phyloP scores from a whole-genome alignment of 192 early-diverging fungal genomes.

The Backusella tuberculispora region DNA sequence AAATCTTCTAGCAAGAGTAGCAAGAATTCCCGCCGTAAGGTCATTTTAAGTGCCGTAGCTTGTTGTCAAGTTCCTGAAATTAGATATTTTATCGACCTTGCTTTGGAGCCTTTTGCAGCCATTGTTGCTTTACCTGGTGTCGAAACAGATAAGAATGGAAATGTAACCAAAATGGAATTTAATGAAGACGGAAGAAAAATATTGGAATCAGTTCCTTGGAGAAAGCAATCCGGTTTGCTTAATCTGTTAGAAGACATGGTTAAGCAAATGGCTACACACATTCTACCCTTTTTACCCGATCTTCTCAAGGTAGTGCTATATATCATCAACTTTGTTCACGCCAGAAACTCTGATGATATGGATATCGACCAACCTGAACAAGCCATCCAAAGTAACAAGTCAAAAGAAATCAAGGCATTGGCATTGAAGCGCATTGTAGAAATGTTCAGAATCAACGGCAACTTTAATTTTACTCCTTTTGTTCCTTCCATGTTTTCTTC shows the following conservation, averaged over 20 bases:
- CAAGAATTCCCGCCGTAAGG: conserved; percentile 72
- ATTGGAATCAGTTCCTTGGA: conserved; percentile 42
- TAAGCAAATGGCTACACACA: conserved; percentile 76
- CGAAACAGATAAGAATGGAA: conserved; percentile 25
- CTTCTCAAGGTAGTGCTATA: conserved; percentile 77
- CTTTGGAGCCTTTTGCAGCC: conserved; percentile 76
- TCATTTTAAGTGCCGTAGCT: conserved; percentile 85
- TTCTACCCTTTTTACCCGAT: conserved; percentile 73
- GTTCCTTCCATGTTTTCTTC: conserved; percentile 73
- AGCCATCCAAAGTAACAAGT: conserved; percentile 50
- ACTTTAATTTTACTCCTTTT: conserved; percentile 80
- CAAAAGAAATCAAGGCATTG: conserved; percentile 66
- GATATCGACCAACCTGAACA: conserved; percentile 33
- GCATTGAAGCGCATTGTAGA: conserved; percentile 75
- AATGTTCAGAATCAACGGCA: conserved; percentile 75
- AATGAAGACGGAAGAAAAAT: conserved; percentile 36
- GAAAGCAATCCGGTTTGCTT: conserved; percentile 83
- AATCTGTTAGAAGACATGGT: conserved; percentile 78
- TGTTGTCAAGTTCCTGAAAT: conserved; percentile 68
- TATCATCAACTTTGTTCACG: conserved; percentile 62
- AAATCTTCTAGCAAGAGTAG: conserved; percentile 73
- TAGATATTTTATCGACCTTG: conserved; percentile 74
- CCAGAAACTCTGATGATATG: conserved; percentile 41
- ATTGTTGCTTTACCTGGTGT: conserved; percentile 48
- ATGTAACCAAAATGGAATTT: conserved; percentile 46